phyloP scores from a whole-genome alignment of 1,284 basidiomycete species.

The Trichosporon sp. region DNA sequence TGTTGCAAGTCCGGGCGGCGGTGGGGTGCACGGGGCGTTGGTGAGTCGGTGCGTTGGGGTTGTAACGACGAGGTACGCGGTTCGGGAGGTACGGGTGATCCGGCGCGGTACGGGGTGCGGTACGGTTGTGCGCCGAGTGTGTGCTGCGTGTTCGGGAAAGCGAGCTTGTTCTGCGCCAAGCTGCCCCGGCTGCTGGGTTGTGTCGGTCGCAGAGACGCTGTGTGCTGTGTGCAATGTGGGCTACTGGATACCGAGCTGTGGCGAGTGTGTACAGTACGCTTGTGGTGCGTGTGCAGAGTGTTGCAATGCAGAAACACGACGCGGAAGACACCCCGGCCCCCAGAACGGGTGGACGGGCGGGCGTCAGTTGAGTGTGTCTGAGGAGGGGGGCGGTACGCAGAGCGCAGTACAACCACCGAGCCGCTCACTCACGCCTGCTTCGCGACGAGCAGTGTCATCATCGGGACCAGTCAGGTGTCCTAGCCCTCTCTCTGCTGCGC shows the following conservation, averaged over 20 bases:
- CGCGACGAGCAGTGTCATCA: not conserved
- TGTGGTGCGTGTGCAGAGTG: not conserved
- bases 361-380: not conserved
- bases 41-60: not conserved
- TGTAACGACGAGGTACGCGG: not conserved
- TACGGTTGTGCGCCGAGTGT: not conserved
- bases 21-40: not conserved
- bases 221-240: not conserved
- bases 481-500: too few species aligned
- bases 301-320: too few species aligned
- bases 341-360: too few species aligned
- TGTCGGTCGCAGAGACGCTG: too few species aligned
- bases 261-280: not conserved
- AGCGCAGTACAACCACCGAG: not conserved
- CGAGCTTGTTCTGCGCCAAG: too few species aligned
- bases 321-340: too few species aligned
- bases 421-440: not conserved
- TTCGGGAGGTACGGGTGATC: not conserved
- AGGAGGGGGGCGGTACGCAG: not conserved
- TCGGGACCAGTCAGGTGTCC: not conserved
- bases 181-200: too few species aligned
- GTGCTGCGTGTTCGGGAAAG: too few species aligned
- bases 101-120: not conserved
- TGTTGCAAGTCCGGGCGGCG: not conserved
- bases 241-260: not conserved